Evolutionary conservation across 331 rosid genomes (phyloP).

Genomic region (Quercus phellos): DNA sequence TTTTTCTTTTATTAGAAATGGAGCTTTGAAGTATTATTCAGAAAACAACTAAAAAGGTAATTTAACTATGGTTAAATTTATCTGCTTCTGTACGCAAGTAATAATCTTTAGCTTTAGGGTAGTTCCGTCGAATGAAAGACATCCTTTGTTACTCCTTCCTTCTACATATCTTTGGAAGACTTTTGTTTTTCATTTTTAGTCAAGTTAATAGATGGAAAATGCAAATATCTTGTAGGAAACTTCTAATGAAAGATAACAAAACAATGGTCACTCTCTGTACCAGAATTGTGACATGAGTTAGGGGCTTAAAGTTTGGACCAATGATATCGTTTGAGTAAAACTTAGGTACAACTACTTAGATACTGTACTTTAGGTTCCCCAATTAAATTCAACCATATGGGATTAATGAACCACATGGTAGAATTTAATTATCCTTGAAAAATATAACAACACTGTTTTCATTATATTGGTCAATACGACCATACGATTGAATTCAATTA

Average conservation of each 20-base stretch:
- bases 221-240: not conserved
- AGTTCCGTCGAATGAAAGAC: not conserved
- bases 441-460: no score
- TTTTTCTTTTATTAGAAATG: slow-evolving; percentile 26
- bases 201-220: not conserved
- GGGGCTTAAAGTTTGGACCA: not conserved
- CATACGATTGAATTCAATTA: no score
- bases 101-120: not conserved
- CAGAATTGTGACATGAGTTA: not conserved
- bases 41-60: slow-evolving; percentile 17
- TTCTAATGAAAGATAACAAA: not conserved
- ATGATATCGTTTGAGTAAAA: not conserved
- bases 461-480: no score
- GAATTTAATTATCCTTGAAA: no score
- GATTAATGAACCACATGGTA: no score
- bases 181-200: not conserved
- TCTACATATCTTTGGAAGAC: not conserved
- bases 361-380: no score
- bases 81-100: not conserved
- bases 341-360: no score
- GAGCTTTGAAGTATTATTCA: slow-evolving; percentile 24
- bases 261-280: not conserved
- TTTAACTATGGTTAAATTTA: not conserved
- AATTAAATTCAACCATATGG: no score
- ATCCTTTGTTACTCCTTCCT: not conserved